Evolutionary conservation across 176 grass and related monocot genomes (phyloP), one percentile per base, ranked within the genome.

Genomic region (Raddia guianensis): DNA sequence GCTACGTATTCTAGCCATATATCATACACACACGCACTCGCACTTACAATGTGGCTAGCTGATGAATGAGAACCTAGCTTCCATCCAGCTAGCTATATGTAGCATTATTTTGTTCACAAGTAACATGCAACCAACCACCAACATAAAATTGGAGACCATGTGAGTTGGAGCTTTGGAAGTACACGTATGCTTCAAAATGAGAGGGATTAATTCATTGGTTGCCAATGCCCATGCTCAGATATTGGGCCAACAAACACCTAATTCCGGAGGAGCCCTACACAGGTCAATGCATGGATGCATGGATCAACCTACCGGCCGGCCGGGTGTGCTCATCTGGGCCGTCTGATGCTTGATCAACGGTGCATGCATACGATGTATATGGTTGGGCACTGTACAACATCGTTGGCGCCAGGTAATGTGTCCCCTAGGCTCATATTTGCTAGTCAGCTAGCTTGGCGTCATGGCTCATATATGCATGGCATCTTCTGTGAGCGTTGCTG

Each of bases 121-220:
- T 54, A 86, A 73, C 84, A 80, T 86, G 49, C 40, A 77, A 32
- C 60, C 49, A 54, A 43, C 15, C 53, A 58, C 12, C 37, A 4
- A 63, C 63, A 34, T 50, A 75, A 70, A 87, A 35, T 53, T 18
- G 46, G 33, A 51, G 33, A 50, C 48, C 79, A 45, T 68, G 79
- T 82, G 79, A 71, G 47, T 71, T 80, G 60, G 61, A 59, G n/a
- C 3, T 68, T 49, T 63, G 40, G 54, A 75, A 45, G 54, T n/a
- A 10, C 3, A 12, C 4, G 37, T 40, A 12, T 61, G 33, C 56
- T 33, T 47, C 5, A 32, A 61, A 71, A 71, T 6, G 45, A 34
- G 12, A 72, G 12, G 1, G 32, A 68, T 32, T 0, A 5, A 72
- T 15, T 7, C 8, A 5, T 8, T 10, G 46, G 51, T 44, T 45